Conservation (phyloP, 169 alveolate genomes). For the Theileria luwenshuni region DNA sequence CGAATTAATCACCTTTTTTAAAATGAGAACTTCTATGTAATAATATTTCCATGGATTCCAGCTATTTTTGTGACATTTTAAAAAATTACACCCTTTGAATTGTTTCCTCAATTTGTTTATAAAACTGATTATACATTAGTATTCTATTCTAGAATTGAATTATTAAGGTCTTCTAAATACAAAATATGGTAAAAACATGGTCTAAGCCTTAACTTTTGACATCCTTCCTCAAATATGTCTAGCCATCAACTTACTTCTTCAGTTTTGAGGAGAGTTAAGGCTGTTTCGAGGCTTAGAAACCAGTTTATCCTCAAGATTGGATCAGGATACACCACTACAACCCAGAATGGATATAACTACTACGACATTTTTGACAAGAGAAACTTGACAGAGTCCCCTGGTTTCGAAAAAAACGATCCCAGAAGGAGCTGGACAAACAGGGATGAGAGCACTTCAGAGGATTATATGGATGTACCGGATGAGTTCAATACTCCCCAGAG, state of each 20-base stretch:
- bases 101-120: background rate
- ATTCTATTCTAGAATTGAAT: no score
- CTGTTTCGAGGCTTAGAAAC: background rate
- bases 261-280: background rate
- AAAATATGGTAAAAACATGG: background rate
- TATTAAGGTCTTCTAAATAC: background rate
- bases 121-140: background rate
- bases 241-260: no score
- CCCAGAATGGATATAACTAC: slow-evolving; percentile 1
- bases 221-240: no score
- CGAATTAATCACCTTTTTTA: background rate
- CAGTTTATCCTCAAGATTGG: background rate
- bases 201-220: no score
- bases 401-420: slow-evolving; percentile 42
- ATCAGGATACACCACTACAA: background rate
- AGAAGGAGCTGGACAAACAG: slow-evolving; percentile 39
- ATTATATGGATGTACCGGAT: background rate
- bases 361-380: slow-evolving; percentile 41
- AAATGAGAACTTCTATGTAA: background rate
- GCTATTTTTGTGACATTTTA: background rate
- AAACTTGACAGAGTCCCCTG: slow-evolving; percentile 24
- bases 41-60: no score
- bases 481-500: background rate
- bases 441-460: slow-evolving; percentile 31
- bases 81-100: background rate